Conservation (phyloP, 805 yeast genomes). For the Nakazawaea peltata region DNA sequence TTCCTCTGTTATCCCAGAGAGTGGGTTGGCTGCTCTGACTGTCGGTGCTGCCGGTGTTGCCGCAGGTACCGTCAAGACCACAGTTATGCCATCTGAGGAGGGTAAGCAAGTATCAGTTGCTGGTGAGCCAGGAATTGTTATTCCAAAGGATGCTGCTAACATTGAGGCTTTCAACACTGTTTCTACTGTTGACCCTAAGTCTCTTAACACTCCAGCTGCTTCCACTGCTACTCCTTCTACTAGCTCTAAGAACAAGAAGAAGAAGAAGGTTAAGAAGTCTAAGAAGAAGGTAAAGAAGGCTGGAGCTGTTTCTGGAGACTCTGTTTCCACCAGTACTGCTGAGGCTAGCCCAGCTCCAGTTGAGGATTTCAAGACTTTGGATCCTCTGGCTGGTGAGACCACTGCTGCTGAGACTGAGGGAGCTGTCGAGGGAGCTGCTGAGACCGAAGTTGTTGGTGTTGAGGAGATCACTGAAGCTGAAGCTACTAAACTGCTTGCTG, state of each 20-base stretch:
- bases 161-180: constrained; percentile 44
- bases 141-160: constrained; percentile 47
- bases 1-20: constrained; percentile 35
- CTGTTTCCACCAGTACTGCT: neutral
- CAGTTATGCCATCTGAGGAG: constrained; percentile 40
- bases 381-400: constrained; percentile 10
- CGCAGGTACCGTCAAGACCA: constrained; percentile 16
- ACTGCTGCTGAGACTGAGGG: constrained; percentile 6
- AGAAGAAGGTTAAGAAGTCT: constrained; percentile 24
- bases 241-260: constrained; percentile 12
- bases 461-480: constrained; percentile 5
- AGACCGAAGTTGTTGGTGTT: constrained; percentile 5
- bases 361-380: constrained; percentile 13
- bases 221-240: constrained; percentile 6
- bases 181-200: constrained; percentile 42
- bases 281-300: constrained; percentile 22
- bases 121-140: constrained; percentile 66
- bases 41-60: constrained; percentile 17
- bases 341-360: neutral
- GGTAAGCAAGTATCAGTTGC: constrained; percentile 32
- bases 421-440: constrained; percentile 12
- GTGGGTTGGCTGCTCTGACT: constrained; percentile 28
- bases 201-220: constrained; percentile 30
- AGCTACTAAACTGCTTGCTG: neutral
- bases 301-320: neutral